Evolutionary conservation across 805 yeast genomes (phyloP).

Genomic region (Kluyveromyces starmeri): DNA sequence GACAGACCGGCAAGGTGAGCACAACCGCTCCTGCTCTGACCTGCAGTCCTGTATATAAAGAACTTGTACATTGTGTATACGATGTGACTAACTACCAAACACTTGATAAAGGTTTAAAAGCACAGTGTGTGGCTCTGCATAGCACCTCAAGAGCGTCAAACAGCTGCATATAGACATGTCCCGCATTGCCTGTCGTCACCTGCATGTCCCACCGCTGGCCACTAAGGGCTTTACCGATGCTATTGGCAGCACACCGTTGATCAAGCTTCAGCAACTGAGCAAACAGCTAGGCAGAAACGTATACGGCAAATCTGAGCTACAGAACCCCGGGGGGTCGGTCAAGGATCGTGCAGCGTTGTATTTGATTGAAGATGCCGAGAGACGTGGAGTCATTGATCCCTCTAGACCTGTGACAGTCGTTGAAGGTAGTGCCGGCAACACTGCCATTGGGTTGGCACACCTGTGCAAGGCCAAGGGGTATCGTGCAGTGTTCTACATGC

Average conservation of each 20-base stretch:
- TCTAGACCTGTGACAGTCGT: constrained; percentile 69
- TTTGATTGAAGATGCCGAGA: constrained; percentile 72
- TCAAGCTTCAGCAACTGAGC: constrained; percentile 50
- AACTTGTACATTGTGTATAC: no score
- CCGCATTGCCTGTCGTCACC: no score
- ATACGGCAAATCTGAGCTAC: constrained; percentile 84
- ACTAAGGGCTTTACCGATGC: constrained; percentile 69
- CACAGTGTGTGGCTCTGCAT: no score
- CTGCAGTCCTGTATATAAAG: no score
- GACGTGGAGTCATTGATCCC: constrained; percentile 48
- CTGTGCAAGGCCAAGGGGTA: constrained; percentile 77
- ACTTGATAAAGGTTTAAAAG: no score
- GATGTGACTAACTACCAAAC: no score
- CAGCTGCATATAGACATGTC: no score
- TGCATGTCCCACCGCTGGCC: constrained; percentile 46
- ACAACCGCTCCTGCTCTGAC: no score
- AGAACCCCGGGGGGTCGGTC: constrained; percentile 91
- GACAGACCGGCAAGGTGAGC: constrained; percentile 1
- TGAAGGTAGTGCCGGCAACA: constrained; percentile 93
- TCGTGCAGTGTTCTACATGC: constrained; percentile 82
- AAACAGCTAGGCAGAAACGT: constrained; percentile 59
- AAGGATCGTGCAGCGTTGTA: constrained; percentile 84
- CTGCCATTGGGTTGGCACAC: constrained; percentile 88
- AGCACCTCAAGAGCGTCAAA: no score
- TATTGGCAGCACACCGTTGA: constrained; percentile 87